phyloP scores from a whole-genome alignment of 352 stramenopile genomes.

The Pythium dissotocum region DNA sequence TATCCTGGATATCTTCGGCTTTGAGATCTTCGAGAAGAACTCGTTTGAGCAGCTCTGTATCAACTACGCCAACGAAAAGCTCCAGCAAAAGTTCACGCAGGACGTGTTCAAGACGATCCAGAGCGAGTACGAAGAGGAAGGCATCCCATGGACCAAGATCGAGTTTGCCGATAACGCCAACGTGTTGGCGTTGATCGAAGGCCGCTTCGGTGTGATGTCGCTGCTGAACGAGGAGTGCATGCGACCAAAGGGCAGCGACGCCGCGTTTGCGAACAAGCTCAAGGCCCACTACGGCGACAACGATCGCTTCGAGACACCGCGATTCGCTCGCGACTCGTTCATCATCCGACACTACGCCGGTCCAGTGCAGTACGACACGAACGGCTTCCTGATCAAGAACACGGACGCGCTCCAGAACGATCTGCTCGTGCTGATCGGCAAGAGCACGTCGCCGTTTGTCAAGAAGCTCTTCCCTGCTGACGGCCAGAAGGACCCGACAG shows the following conservation, averaged over 20 bases:
- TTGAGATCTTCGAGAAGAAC: constrained; percentile 97
- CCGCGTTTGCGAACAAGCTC: constrained; percentile 86
- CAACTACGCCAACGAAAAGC: constrained; percentile 96
- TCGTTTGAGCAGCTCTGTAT: constrained; percentile 97
- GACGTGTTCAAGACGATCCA: constrained; percentile 96
- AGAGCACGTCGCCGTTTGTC: constrained; percentile 69
- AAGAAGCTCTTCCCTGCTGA: constrained; percentile 81
- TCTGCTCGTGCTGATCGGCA: constrained; percentile 79
- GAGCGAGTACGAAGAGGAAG: constrained; percentile 95
- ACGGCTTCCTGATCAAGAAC: constrained; percentile 96
- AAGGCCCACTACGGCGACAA: constrained; percentile 89
- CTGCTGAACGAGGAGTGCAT: constrained; percentile 95
- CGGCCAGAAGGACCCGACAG: constrained; percentile 49
- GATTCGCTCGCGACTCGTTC: constrained; percentile 88
- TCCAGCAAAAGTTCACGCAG: constrained; percentile 94
- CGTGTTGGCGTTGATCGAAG: constrained; percentile 90
- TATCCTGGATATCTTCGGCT: constrained; percentile 98
- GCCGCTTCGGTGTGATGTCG: constrained; percentile 84
- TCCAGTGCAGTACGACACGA: constrained; percentile 94
- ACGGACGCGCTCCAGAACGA: constrained; percentile 95
- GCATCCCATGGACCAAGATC: constrained; percentile 90
- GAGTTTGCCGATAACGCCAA: constrained; percentile 92
- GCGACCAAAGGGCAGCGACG: constrained; percentile 86
- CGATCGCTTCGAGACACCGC: constrained; percentile 83
- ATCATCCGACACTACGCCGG: constrained; percentile 96